Evolutionary conservation across 768 basidiomycete species (phyloP).

Genomic region (Mrakia frigida): DNA sequence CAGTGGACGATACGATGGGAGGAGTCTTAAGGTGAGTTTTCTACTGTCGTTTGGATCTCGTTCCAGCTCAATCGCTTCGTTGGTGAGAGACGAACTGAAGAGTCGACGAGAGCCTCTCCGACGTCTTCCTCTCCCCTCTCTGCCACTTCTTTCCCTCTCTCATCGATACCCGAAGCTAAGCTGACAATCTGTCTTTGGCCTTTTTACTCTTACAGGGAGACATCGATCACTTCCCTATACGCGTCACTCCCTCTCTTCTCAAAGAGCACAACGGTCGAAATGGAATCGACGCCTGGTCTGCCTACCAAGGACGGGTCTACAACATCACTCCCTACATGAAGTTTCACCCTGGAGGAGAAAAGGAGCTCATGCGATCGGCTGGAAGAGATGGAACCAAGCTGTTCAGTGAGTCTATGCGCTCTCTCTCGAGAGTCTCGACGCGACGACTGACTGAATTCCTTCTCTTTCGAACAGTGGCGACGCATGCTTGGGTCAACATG

Average conservation of each 20-base stretch:
- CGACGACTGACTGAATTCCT: not conserved
- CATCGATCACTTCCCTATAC: conserved; percentile 54
- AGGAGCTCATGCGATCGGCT: conserved; percentile 88
- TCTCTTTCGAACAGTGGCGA: conserved; percentile 55
- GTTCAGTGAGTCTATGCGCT: conserved; percentile 62
- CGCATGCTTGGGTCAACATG: conserved; percentile 95
- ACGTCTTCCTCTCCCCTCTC: not conserved
- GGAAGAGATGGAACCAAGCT: conserved; percentile 91
- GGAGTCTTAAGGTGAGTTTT: conserved; percentile 55
- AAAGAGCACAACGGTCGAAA: conserved; percentile 66
- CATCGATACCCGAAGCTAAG: too few relatives aligned
- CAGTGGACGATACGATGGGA: conserved; percentile 59
- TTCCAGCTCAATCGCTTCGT: too few relatives aligned
- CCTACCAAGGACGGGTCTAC: conserved; percentile 88
- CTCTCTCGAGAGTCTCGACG: not conserved
- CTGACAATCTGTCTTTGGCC: too few relatives aligned
- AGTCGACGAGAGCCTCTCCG: too few relatives aligned
- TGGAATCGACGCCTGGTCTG: conserved; percentile 85
- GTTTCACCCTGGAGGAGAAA: conserved; percentile 92
- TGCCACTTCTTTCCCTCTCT: conserved; percentile 25
- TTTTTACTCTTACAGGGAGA: conserved; percentile 51
- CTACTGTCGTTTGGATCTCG: too few relatives aligned
- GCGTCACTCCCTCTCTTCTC: conserved; percentile 70
- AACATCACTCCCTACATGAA: conserved; percentile 87
- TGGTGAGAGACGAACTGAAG: too few relatives aligned